phyloP scores from a whole-genome alignment of 73 alveolate species.

The Stentor roeselii region DNA sequence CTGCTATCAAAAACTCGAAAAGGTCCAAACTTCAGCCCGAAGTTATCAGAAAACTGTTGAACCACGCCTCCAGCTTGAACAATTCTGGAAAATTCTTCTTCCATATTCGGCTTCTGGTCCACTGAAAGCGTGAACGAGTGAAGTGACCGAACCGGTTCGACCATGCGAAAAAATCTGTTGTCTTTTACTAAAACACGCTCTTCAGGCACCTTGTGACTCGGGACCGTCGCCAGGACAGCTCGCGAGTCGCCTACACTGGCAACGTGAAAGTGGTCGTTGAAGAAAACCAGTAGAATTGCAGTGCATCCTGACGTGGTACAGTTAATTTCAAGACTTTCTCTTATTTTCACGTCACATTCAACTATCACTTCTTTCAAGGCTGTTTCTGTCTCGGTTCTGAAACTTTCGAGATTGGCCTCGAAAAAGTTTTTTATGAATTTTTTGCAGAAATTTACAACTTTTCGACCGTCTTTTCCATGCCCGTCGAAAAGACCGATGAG shows the following conservation, averaged over 20 bases:
- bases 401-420: not conserved
- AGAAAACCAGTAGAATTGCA: not conserved
- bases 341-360: not conserved
- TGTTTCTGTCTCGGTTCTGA: not conserved
- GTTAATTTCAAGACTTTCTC: not conserved
- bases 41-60: not conserved
- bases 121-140: conserved; percentile 10
- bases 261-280: not conserved
- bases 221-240: conserved; percentile 42
- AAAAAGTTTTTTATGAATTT: not conserved
- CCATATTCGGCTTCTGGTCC: conserved; percentile 21
- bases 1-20: conserved; percentile 3
- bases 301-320: conserved; percentile 18
- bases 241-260: conserved; percentile 33
- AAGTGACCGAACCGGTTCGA: conserved; percentile 39
- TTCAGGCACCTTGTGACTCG: conserved; percentile 18
- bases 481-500: conserved; percentile 28
- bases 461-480: conserved; percentile 27
- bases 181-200: not conserved
- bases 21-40: conserved; percentile 14
- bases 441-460: not conserved
- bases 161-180: not conserved
- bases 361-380: not conserved
- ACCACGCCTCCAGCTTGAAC: conserved; percentile 12
- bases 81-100: not conserved